These are phyloP conservation scores for Metschnikowia peoriensis DNA, from an alignment of 805 yeast species.

Conservation along the genomic window DNA sequence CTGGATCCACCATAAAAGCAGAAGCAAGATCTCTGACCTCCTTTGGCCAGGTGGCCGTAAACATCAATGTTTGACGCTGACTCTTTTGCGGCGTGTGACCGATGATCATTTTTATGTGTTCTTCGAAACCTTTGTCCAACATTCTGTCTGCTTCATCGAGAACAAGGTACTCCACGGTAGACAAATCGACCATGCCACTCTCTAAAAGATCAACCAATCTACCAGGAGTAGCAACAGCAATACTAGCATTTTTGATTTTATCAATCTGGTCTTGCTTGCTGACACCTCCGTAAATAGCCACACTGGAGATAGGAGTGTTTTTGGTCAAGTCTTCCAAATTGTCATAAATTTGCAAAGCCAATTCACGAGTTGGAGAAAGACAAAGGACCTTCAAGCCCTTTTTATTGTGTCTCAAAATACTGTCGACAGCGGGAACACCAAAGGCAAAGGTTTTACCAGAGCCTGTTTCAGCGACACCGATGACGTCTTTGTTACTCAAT, in stretches of 20 bases:
- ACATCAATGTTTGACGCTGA: slow-evolving; percentile 90
- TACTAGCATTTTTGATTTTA: slow-evolving; percentile 62
- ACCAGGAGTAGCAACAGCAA: slow-evolving; percentile 98
- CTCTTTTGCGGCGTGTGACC: slow-evolving; percentile 46
- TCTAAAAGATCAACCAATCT: slow-evolving; percentile 86
- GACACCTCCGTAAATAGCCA: slow-evolving; percentile 96
- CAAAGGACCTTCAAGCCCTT: slow-evolving; percentile 71
- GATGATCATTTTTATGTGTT: slow-evolving; percentile 85
- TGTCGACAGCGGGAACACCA: slow-evolving; percentile 93
- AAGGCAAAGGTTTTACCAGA: slow-evolving; percentile 97
- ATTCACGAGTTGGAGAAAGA: slow-evolving; percentile 95
- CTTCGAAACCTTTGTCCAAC: slow-evolving; percentile 98
- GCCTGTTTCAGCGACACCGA: slow-evolving; percentile 98
- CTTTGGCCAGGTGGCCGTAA: slow-evolving; percentile 99
- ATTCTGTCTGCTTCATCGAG: slow-evolving; percentile 98
- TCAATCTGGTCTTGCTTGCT: slow-evolving; percentile 88
- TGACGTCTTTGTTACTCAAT: slow-evolving; percentile 73
- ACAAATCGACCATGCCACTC: slow-evolving; percentile 77
- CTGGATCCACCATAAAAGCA: slow-evolving; percentile 80
- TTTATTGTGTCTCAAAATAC: slow-evolving; percentile 47
- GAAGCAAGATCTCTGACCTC: slow-evolving; percentile 92
- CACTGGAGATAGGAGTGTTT: slow-evolving; percentile 62
- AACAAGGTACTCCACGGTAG: slow-evolving; percentile 71
- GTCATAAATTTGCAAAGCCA: slow-evolving; percentile 91
- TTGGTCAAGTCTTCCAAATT: slow-evolving; percentile 68